Conservation (phyloP, 1,139 yeast species). For the Hanseniaspora uvarum region DNA sequence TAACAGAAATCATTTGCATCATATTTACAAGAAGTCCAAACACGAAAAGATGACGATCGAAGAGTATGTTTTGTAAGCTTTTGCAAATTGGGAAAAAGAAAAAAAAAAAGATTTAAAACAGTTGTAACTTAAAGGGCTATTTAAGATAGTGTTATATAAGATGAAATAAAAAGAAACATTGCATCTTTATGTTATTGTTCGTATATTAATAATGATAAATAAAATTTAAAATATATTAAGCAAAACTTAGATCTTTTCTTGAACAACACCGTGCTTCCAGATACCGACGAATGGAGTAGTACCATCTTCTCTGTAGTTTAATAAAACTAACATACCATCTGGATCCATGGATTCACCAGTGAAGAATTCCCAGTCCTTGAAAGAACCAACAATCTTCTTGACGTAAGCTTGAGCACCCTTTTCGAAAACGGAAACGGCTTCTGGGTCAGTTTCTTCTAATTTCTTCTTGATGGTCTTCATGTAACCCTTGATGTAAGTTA, state of each 20-base stretch:
- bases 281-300: constrained; percentile 90
- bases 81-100: background rate
- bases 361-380: constrained; percentile 98
- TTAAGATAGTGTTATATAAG: background rate
- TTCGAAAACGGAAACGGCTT: constrained; percentile 74
- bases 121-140: background rate
- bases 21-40: background rate
- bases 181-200: background rate
- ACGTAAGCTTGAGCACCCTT: constrained; percentile 93
- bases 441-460: constrained; percentile 83
- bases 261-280: constrained; percentile 97
- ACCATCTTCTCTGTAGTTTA: constrained; percentile 99
- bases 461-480: constrained; percentile 89
- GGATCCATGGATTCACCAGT: constrained; percentile 99
- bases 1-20: background rate
- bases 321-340: constrained; percentile 93
- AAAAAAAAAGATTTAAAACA: background rate
- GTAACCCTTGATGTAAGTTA: constrained; percentile 95
- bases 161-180: background rate
- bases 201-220: background rate
- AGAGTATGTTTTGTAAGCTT: background rate
- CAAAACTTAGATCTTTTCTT: constrained; percentile 65
- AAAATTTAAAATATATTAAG: background rate
- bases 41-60: background rate
- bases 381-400: constrained; percentile 87